phyloP scores from a whole-genome alignment of 495 filamentous ascomycete species.

The Penicillium canariense region DNA sequence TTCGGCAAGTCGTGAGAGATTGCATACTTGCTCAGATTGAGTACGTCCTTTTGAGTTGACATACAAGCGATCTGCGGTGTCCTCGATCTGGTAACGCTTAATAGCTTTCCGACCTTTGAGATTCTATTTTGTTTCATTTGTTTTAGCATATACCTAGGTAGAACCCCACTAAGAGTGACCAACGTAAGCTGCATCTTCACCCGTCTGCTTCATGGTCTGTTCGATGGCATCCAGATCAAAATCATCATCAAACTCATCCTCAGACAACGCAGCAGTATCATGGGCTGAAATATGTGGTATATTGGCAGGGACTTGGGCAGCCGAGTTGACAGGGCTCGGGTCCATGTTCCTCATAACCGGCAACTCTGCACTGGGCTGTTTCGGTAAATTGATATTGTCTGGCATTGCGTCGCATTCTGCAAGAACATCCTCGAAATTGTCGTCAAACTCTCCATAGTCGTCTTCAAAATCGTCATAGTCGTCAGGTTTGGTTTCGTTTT shows the following conservation, averaged over 20 bases:
- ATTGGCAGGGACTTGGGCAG: not conserved
- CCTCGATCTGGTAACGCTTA: conserved; percentile 77
- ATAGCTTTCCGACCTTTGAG: conserved; percentile 63
- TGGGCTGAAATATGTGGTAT: not conserved
- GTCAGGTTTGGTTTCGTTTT: conserved; percentile 41
- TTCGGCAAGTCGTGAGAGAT: not conserved
- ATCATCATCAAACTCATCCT: conserved; percentile 47
- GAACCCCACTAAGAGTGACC: conserved; percentile 42
- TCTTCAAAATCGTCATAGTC: conserved; percentile 63
- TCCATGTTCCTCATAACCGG: conserved; percentile 5
- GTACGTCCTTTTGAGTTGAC: conserved; percentile 56
- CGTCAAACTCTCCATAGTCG: conserved; percentile 61
- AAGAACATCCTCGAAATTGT: conserved; percentile 42
- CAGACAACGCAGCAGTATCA: conserved; percentile 22
- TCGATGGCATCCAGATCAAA: conserved; percentile 46
- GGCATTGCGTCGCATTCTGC: conserved; percentile 41
- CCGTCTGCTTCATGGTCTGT: conserved; percentile 39
- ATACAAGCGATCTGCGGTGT: conserved; percentile 66
- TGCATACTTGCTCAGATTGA: conserved; percentile 67
- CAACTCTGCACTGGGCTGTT: conserved; percentile 6
- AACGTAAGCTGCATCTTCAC: conserved; percentile 36
- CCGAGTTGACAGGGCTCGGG: not conserved
- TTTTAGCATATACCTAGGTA: conserved; percentile 42
- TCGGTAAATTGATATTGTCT: conserved; percentile 49
- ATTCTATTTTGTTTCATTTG: conserved; percentile 44